Percentiles rank a stretch among this genome's conserved stretches.
Evolutionary conservation across 495 filamentous ascomycete species (phyloP).

Genomic region (Antarctomyces pellizariae): DNA sequence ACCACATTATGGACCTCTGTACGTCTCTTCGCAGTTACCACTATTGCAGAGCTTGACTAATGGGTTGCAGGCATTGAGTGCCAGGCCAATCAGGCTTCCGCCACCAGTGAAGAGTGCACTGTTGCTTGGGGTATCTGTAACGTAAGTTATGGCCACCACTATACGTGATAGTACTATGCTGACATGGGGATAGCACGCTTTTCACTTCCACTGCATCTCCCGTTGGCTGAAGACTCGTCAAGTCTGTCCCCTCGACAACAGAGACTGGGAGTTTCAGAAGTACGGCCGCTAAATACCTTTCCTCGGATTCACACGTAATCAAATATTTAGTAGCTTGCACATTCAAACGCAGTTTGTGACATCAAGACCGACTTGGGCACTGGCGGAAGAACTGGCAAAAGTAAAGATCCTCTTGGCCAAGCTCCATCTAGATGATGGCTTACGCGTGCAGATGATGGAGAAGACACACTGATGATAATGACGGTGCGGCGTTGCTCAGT

Average conservation of each 20-base stretch:
- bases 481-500: too few species aligned
- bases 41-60: constrained; percentile 6
- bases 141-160: constrained; percentile 26
- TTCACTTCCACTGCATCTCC: constrained; percentile 99
- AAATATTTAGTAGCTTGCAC: too few species aligned
- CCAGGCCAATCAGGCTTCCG: constrained; percentile 97
- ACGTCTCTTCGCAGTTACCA: constrained; percentile 15
- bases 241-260: constrained; percentile 92
- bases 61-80: constrained; percentile 65
- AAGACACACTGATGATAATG: too few species aligned
- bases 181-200: constrained; percentile 50
- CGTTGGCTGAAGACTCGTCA: constrained; percentile 99
- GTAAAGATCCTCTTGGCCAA: too few species aligned
- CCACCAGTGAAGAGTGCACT: constrained; percentile 92
- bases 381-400: too few species aligned
- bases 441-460: too few species aligned
- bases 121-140: constrained; percentile 99
- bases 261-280: constrained; percentile 99
- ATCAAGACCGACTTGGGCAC: too few species aligned
- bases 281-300: constrained; percentile 58
- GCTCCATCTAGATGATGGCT: too few species aligned
- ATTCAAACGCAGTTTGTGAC: too few species aligned
- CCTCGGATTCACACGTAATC: too few species aligned
- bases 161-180: constrained; percentile 6
- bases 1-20: constrained; percentile 99